Conservation (phyloP, 768 basidiomycete species). For the Trametes cingulata region DNA sequence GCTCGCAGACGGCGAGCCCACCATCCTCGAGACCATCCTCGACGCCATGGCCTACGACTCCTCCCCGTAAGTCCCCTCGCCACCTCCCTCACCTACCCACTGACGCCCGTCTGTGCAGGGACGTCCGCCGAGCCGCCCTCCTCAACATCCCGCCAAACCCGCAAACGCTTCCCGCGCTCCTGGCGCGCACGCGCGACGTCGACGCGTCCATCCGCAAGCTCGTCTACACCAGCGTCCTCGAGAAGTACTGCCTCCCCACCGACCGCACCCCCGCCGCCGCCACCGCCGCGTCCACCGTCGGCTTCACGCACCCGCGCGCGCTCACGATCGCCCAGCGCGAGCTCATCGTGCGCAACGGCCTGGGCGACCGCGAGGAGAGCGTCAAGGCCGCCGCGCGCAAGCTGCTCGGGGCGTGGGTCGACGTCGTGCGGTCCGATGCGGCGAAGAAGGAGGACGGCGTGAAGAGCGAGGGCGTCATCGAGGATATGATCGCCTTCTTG, state of each 20-base stretch:
- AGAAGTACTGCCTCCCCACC: constrained; percentile 40
- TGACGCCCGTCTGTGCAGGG: constrained; percentile 44
- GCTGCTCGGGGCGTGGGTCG: constrained; percentile 77
- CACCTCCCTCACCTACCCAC: background rate
- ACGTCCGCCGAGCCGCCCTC: constrained; percentile 82
- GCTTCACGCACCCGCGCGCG: constrained; percentile 60
- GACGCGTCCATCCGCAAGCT: constrained; percentile 75
- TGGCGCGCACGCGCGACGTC: constrained; percentile 77
- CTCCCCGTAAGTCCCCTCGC: constrained; percentile 59
- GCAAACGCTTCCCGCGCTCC: constrained; percentile 60
- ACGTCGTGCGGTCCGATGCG: constrained; percentile 42
- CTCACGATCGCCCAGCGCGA: constrained; percentile 76
- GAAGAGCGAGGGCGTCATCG: constrained; percentile 33
- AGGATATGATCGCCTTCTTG: constrained; percentile 49
- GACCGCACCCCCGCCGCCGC: constrained; percentile 12
- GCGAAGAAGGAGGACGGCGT: constrained; percentile 45
- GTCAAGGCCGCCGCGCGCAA: constrained; percentile 74
- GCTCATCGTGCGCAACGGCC: constrained; percentile 74
- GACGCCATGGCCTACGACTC: constrained; percentile 72
- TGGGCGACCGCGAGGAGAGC: constrained; percentile 78
- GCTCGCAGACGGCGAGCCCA: constrained; percentile 49
- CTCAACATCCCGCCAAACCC: constrained; percentile 64
- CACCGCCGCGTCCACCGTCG: constrained; percentile 39
- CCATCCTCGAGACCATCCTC: constrained; percentile 60
- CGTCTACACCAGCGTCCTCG: constrained; percentile 64